Evolutionary conservation across 2,329 filamentous ascomycete species (phyloP).

Genomic region (Colletotrichum tabaci): DNA sequence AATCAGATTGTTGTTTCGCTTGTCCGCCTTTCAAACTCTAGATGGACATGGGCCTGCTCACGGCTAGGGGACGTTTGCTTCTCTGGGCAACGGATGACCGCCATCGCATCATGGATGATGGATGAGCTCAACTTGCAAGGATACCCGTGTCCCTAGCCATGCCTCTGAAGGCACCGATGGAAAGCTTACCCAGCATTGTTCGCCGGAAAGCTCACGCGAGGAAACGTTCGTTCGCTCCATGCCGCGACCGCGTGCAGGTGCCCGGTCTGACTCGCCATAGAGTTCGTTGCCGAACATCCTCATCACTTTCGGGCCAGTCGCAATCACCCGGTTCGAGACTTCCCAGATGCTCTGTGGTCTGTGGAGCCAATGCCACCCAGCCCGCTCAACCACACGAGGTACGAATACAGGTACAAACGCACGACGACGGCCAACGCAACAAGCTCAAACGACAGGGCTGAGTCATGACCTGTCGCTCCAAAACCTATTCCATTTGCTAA

Average conservation of each 20-base stretch:
- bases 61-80: neutral
- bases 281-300: conserved; percentile 36
- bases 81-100: neutral
- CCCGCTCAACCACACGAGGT: neutral
- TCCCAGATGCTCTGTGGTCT: conserved; percentile 34
- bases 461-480: conserved; percentile 38
- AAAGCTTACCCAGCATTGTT: conserved; percentile 12
- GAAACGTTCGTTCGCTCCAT: conserved; percentile 30
- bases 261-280: conserved; percentile 36
- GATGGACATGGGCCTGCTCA: conserved; percentile 4
- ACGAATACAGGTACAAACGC: neutral
- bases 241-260: conserved; percentile 11
- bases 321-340: conserved; percentile 38
- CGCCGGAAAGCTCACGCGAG: conserved; percentile 15
- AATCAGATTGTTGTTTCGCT: conserved; percentile 12
- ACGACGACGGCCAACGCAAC: conserved; percentile 4
- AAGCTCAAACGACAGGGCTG: conserved; percentile 37
- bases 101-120: conserved; percentile 18
- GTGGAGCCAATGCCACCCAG: conserved; percentile 28
- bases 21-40: conserved; percentile 7
- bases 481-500: conserved; percentile 8
- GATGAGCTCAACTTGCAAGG: conserved; percentile 1
- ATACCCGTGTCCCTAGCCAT: neutral
- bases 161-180: neutral
- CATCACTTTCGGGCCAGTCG: conserved; percentile 37